Evolutionary conservation across 495 filamentous ascomycete genomes (phyloP), one percentile per base, ranked within the genome.

Genomic region (Friedmanniomyces endolithicus): DNA sequence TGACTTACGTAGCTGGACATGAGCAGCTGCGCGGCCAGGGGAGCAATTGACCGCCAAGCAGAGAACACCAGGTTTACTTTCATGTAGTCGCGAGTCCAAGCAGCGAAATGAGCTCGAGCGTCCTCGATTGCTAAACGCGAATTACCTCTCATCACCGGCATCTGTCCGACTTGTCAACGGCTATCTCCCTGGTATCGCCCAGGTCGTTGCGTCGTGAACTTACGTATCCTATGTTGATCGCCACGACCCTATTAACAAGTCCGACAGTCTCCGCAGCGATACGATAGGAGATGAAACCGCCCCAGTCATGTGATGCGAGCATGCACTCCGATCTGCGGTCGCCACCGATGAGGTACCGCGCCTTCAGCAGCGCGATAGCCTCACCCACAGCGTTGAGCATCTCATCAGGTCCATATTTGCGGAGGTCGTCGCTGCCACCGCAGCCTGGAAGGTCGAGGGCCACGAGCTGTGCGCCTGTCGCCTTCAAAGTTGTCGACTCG

Each of bases 271-370:
- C 78, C 25, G 74, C 63, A 29, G 78, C 78, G 20, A 81, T 71
- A 33, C 78, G 68, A 63, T 70, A 75, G 6, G 69, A 67, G 17
- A 80, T 58, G 19, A 75, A 54, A 53, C 71, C 76, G 11, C 78
- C 78, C 78, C 78, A 81, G 50, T 81, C 78, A 67, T 81, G 78
- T 1, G 59, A 71, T 22, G 79, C 75, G 35, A 80, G 66, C 19
- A 79, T 64, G 1, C 74, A 69, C 9, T 9, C 9, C 27, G 45
- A 58, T n/a, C n/a, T n/a, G 66, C 40, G 7, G 25, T 11, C 35
- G 51, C 19, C 53, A 11, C 35, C 44, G 3, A 16, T 17, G 2
- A 66, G 51, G 61, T 78, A 80, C 48, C 65, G 60, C 16, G 63
- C 63, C 41, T 76, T 64, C 50, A 81, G 68, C 0, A 67, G 64